These are phyloP conservation scores for Fraxinus sp. DNA, from an alignment of 305 asterid genomes.

Conservation along the genomic window DNA sequence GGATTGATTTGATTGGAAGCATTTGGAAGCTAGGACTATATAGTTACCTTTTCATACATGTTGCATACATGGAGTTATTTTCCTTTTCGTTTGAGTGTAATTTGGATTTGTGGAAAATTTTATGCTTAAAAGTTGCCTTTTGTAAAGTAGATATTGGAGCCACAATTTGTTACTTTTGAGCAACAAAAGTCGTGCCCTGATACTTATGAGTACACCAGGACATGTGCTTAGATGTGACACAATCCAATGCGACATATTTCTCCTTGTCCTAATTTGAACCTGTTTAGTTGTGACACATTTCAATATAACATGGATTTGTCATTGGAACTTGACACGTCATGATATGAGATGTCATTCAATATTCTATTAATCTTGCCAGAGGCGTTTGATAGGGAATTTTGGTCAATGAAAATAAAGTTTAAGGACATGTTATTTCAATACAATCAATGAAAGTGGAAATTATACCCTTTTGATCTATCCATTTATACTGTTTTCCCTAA, in stretches of 20 bases:
- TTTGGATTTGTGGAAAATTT: neutral
- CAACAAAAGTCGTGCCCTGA: neutral
- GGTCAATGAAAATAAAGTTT: neutral
- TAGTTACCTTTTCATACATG: neutral
- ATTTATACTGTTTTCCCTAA: neutral
- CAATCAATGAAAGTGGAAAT: neutral
- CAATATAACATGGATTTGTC: neutral
- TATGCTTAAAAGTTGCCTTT: neutral
- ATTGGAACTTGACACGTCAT: neutral
- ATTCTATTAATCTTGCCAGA: neutral
- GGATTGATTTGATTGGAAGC: neutral
- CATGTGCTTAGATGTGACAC: neutral
- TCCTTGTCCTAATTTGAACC: neutral
- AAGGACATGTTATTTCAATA: neutral
- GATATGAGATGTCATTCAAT: neutral
- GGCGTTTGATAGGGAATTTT: neutral
- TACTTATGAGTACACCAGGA: neutral
- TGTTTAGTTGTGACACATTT: neutral
- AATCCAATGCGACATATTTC: neutral
- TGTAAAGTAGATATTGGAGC: neutral
- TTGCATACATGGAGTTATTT: neutral
- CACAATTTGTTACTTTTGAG: neutral
- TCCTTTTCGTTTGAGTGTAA: neutral
- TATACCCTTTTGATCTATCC: neutral
- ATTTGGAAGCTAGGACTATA: neutral